A percentile compares a stretch with the other conserved stretches of the same genome.
Evolutionary conservation across 352 stramenopile genomes (phyloP).

Genomic region (Globisporangium polare): DNA sequence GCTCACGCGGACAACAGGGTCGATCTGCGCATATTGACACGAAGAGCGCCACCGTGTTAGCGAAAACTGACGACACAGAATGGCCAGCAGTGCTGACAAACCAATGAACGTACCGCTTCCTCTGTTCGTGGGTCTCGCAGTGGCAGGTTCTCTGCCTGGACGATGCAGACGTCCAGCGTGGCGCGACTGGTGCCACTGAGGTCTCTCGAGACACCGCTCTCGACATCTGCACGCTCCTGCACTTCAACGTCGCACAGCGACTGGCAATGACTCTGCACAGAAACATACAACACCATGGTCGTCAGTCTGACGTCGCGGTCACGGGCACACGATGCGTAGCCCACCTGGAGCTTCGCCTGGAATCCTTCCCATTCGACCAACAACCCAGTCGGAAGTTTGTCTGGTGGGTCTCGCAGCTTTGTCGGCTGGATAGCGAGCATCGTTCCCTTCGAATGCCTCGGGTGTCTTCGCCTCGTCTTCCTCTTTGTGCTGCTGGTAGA

Average conservation of each 20-base stretch:
- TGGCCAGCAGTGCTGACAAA: not conserved
- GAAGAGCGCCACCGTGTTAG: not conserved
- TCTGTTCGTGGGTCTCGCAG: slow-evolving; percentile 36
- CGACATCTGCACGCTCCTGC: slow-evolving; percentile 29
- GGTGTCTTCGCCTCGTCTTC: slow-evolving; percentile 9
- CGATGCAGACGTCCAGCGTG: slow-evolving; percentile 31
- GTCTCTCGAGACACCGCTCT: slow-evolving; percentile 24
- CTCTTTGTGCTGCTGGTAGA: not conserved
- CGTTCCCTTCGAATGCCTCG: not conserved
- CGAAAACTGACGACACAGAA: too few species aligned
- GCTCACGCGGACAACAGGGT: slow-evolving; percentile 47
- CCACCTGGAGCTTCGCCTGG: slow-evolving; percentile 29
- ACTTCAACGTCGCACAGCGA: slow-evolving; percentile 15
- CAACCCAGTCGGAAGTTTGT: slow-evolving; percentile 28
- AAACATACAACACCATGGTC: not conserved
- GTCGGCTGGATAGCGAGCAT: slow-evolving; percentile 19
- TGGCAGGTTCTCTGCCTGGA: slow-evolving; percentile 46
- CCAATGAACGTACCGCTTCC: slow-evolving; percentile 31
- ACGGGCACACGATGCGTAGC: not conserved
- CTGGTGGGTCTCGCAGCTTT: slow-evolving; percentile 21
- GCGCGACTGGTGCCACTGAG: slow-evolving; percentile 29
- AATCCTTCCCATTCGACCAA: slow-evolving; percentile 27
- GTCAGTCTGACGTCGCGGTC: not conserved
- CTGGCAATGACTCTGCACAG: slow-evolving; percentile 20
- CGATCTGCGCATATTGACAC: slow-evolving; percentile 29